These are phyloP conservation scores for Vigna nakashimae DNA, from an alignment of 306 rosid species.

Conservation along the genomic window DNA sequence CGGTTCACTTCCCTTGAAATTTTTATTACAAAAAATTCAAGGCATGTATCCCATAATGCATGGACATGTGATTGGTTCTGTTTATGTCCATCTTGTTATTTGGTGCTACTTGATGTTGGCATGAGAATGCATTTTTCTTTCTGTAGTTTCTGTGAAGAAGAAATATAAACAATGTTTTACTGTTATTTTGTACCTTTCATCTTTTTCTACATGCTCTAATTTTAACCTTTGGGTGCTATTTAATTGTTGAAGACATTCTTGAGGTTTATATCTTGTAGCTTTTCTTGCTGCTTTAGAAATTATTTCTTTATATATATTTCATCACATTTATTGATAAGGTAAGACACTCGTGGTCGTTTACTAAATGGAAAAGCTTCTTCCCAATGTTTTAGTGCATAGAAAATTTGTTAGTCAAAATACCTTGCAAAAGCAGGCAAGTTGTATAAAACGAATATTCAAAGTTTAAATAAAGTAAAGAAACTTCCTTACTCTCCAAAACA, in stretches of 20 bases:
- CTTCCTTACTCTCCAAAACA: slow-evolving; percentile 52
- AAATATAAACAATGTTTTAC: slow-evolving; percentile 1
- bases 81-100: slow-evolving; percentile 12
- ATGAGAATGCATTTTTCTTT: slow-evolving; percentile 1
- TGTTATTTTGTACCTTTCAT: slow-evolving; percentile 28
- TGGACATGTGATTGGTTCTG: slow-evolving; percentile 12
- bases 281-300: neutral
- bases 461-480: slow-evolving; percentile 35
- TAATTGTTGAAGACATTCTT: slow-evolving; percentile 18
- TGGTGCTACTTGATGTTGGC: neutral
- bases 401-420: slow-evolving; percentile 11
- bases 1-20: neutral
- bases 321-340: slow-evolving; percentile 2
- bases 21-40: neutral
- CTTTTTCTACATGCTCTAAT: slow-evolving; percentile 16
- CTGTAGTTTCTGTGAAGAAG: neutral
- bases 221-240: slow-evolving; percentile 12
- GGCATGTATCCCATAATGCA: slow-evolving; percentile 4
- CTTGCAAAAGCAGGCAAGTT: slow-evolving; percentile 32
- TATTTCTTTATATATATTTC: neutral
- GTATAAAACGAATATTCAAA: slow-evolving; percentile 4
- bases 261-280: slow-evolving; percentile 19
- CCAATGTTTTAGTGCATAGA: slow-evolving; percentile 4
- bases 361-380: slow-evolving; percentile 5
- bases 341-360: neutral